Evolutionary conservation across 2,329 filamentous ascomycete species (phyloP).

Genomic region (Thielaviopsis cerberus): DNA sequence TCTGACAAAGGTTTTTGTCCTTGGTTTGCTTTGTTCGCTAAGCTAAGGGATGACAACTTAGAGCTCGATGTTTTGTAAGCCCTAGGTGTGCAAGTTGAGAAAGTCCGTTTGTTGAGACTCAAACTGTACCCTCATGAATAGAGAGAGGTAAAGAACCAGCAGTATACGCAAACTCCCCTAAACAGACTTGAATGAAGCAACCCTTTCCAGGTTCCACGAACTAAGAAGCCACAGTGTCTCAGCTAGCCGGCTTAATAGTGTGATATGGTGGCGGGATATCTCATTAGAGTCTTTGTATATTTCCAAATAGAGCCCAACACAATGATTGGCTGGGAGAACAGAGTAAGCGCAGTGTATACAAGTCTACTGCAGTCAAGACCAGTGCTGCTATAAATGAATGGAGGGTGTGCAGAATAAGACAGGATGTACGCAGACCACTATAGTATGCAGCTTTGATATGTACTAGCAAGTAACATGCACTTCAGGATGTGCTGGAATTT

Average conservation of each 20-base stretch:
- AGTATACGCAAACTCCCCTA: background rate
- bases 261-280: background rate
- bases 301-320: background rate
- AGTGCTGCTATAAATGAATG: background rate
- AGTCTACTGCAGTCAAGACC: background rate
- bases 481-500: too few species aligned
- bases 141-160: background rate
- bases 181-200: background rate
- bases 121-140: background rate
- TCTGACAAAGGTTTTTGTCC: background rate
- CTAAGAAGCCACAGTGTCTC: too few species aligned
- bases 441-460: too few species aligned
- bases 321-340: background rate
- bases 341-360: background rate
- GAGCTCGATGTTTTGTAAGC: too few species aligned
- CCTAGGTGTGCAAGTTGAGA: too few species aligned
- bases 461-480: too few species aligned
- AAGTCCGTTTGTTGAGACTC: too few species aligned
- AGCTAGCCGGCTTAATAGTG: background rate
- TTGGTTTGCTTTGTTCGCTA: too few species aligned
- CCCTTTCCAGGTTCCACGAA: background rate
- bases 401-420: background rate
- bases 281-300: background rate
- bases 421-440: background rate
- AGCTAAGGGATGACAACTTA: too few species aligned